Conservation (phyloP, 345 rosid genomes). For the Lepidium aucheri region DNA sequence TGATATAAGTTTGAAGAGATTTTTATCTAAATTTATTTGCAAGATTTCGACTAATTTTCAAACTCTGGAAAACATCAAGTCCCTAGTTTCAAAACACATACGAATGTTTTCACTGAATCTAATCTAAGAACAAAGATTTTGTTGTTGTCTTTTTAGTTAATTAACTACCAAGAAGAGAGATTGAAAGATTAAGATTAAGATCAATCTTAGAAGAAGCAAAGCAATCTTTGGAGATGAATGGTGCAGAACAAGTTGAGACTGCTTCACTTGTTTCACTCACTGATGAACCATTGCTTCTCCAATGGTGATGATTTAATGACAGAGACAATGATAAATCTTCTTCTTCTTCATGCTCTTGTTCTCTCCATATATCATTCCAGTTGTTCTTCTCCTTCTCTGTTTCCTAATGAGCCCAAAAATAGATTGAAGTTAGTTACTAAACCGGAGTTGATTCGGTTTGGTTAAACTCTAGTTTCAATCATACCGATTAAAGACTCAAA, state of each 20-base stretch:
- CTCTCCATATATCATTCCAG: slow-evolving; percentile 1
- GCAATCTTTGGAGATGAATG: slow-evolving; percentile 32
- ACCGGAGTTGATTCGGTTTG: background rate
- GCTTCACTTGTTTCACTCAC: slow-evolving; percentile 68
- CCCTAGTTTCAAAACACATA: slow-evolving; percentile 3
- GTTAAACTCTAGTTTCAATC: background rate
- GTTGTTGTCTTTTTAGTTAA: background rate
- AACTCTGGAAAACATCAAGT: background rate
- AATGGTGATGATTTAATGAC: slow-evolving; percentile 36
- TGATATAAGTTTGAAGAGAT: background rate
- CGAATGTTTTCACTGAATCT: slow-evolving; percentile 3
- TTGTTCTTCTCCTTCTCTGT: slow-evolving; percentile 21
- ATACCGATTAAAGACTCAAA: background rate
- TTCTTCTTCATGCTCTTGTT: slow-evolving; percentile 6
- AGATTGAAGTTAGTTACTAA: background rate
- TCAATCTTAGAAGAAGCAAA: slow-evolving; percentile 30
- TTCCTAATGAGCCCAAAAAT: slow-evolving; percentile 19
- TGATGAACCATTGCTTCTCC: slow-evolving; percentile 43
- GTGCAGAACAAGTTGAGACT: slow-evolving; percentile 39
- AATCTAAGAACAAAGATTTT: slow-evolving; percentile 1
- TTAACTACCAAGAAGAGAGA: slow-evolving; percentile 61
- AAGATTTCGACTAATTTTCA: slow-evolving; percentile 1
- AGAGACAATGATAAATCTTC: slow-evolving; percentile 48
- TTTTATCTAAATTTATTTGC: background rate
- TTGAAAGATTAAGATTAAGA: slow-evolving; percentile 58